Evolutionary conservation across 2,329 filamentous ascomycete genomes (phyloP).

Genomic region (Xylariaceae sp.): DNA sequence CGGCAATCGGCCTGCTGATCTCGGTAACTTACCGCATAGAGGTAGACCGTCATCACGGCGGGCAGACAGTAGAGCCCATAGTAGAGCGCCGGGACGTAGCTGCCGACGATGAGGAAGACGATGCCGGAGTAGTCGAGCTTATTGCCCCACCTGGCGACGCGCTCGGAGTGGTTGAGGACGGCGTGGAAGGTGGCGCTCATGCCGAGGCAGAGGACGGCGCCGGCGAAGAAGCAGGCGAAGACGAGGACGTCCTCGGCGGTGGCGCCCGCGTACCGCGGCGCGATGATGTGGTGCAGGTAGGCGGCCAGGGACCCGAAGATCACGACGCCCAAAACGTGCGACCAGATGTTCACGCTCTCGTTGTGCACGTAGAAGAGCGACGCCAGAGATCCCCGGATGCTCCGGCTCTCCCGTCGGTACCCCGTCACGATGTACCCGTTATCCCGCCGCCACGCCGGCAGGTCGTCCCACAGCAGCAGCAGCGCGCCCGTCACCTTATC

Average conservation of each 20-base stretch:
- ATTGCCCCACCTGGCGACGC: conserved; percentile 81
- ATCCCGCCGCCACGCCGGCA: conserved; percentile 62
- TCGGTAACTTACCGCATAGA: conserved; percentile 65
- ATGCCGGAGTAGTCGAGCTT: conserved; percentile 95
- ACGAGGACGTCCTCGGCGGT: conserved; percentile 66
- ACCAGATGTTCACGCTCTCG: conserved; percentile 66
- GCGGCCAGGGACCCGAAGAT: conserved; percentile 55
- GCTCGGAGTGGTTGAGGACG: conserved; percentile 79
- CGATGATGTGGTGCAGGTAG: conserved; percentile 59
- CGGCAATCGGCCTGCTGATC: background rate
- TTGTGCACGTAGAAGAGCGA: conserved; percentile 61
- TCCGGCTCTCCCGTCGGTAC: conserved; percentile 56
- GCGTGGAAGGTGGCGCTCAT: conserved; percentile 87
- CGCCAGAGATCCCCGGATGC: conserved; percentile 48
- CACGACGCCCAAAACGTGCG: conserved; percentile 66
- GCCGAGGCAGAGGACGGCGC: conserved; percentile 71
- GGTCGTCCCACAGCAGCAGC: conserved; percentile 60
- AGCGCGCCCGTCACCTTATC: conserved; percentile 44
- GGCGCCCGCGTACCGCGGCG: conserved; percentile 68
- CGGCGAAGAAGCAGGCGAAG: conserved; percentile 78
- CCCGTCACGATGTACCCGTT: conserved; percentile 58
- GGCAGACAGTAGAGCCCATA: conserved; percentile 80
- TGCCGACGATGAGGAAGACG: conserved; percentile 86
- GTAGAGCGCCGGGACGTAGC: conserved; percentile 84
- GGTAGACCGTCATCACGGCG: conserved; percentile 68